Evolutionary conservation across 2,329 filamentous ascomycete genomes (phyloP).

Genomic region (Exutisphaerella laricina): DNA sequence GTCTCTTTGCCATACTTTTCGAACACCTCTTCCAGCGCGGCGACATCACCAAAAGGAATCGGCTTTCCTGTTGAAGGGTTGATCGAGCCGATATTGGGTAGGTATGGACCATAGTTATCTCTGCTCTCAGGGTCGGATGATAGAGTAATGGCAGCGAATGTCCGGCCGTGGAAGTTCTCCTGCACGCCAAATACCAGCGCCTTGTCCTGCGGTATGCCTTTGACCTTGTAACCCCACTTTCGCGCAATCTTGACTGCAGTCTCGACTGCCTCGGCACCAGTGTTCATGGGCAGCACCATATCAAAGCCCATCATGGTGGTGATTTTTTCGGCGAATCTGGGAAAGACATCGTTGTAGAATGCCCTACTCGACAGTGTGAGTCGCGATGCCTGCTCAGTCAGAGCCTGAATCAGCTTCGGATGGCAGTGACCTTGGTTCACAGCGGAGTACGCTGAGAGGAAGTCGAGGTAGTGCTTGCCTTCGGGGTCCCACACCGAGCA

Average conservation of each 20-base stretch:
- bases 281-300: slow-evolving; percentile 98
- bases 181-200: slow-evolving; percentile 77
- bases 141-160: slow-evolving; percentile 93
- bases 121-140: slow-evolving; percentile 93
- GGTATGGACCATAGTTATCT: slow-evolving; percentile 94
- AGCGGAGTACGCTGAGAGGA: slow-evolving; percentile 94
- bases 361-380: slow-evolving; percentile 89
- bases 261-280: slow-evolving; percentile 91
- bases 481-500: slow-evolving; percentile 96
- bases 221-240: slow-evolving; percentile 97
- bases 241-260: slow-evolving; percentile 92
- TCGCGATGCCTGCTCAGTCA: slow-evolving; percentile 81
- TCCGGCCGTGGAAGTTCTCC: slow-evolving; percentile 96
- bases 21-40: slow-evolving; percentile 72
- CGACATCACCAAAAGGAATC: slow-evolving; percentile 81
- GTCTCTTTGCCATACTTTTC: slow-evolving; percentile 77
- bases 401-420: slow-evolving; percentile 85
- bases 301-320: slow-evolving; percentile 87
- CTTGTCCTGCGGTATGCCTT: slow-evolving; percentile 78
- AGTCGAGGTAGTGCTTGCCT: slow-evolving; percentile 85
- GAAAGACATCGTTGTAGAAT: slow-evolving; percentile 98
- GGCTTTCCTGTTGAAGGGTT: slow-evolving; percentile 69
- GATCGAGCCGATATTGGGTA: slow-evolving; percentile 76
- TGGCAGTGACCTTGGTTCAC: slow-evolving; percentile 99
- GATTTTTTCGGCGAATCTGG: slow-evolving; percentile 88